Conservation (phyloP, 257 asterid genomes). For the Ilex asprella region DNA sequence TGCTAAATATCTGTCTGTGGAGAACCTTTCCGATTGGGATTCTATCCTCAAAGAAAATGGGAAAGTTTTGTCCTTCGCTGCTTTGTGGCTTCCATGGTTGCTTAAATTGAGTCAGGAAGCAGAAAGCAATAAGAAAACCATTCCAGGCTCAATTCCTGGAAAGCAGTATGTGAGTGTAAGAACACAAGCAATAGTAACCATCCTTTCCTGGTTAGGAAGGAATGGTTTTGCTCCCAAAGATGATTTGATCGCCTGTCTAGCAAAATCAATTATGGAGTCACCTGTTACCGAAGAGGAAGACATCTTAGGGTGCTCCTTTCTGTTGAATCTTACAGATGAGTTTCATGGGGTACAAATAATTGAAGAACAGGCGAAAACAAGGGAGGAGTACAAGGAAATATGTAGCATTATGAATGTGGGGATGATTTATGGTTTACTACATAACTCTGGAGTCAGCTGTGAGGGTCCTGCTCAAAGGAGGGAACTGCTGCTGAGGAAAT, state of each 20-base stretch:
- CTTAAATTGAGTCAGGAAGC: constrained; percentile 52
- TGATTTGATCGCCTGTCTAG: constrained; percentile 66
- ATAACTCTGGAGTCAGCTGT: constrained; percentile 67
- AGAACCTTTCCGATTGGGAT: constrained; percentile 47
- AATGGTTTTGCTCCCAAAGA: constrained; percentile 74
- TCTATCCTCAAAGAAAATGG: constrained; percentile 55
- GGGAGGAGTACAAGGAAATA: constrained; percentile 64
- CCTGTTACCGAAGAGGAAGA: constrained; percentile 86
- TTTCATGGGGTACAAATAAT: constrained; percentile 80
- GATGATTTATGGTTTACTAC: constrained; percentile 77
- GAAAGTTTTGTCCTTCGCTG: constrained; percentile 64
- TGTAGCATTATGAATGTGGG: constrained; percentile 88
- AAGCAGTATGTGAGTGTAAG: constrained; percentile 49
- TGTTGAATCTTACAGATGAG: constrained; percentile 80
- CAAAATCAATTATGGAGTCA: constrained; percentile 78
- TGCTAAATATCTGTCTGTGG: constrained; percentile 36
- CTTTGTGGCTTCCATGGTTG: constrained; percentile 77
- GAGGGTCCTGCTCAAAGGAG: constrained; percentile 77
- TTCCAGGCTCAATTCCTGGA: constrained; percentile 35
- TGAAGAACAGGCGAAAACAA: constrained; percentile 62
- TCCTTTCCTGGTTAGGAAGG: constrained; percentile 79
- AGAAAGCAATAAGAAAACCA: constrained; percentile 37
- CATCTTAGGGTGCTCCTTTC: constrained; percentile 66
- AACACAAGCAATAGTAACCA: constrained; percentile 57
- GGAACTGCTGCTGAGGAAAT: constrained; percentile 55